Conservation (phyloP, 345 rosid species). For the Ricinus communis region DNA sequence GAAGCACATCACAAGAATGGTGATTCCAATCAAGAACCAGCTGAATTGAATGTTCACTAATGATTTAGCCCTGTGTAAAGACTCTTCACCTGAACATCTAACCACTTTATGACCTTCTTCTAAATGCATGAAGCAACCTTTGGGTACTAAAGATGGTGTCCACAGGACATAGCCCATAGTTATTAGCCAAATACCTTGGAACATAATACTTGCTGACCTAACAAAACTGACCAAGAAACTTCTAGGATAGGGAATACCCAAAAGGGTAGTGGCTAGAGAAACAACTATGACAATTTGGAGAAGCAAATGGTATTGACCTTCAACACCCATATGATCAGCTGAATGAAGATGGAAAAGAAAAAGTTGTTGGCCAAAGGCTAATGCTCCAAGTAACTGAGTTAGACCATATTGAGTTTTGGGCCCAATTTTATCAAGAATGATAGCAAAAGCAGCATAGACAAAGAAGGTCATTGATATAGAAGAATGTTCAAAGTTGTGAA, state of each 20-base stretch:
- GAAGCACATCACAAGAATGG: slow-evolving; percentile 41
- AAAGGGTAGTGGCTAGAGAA: slow-evolving; percentile 58
- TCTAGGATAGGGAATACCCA: slow-evolving; percentile 55
- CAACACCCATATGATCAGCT: slow-evolving; percentile 73
- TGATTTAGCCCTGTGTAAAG: slow-evolving; percentile 70
- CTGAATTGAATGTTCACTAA: slow-evolving; percentile 70
- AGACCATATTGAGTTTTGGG: slow-evolving; percentile 38
- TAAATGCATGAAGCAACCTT: slow-evolving; percentile 55
- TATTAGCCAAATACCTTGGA: slow-evolving; percentile 79
- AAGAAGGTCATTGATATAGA: slow-evolving; percentile 66
- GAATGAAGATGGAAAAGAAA: slow-evolving; percentile 82
- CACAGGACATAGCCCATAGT: slow-evolving; percentile 73
- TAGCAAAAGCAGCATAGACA: slow-evolving; percentile 54
- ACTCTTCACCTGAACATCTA: slow-evolving; percentile 49
- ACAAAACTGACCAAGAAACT: slow-evolving; percentile 73
- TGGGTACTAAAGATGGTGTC: slow-evolving; percentile 64
- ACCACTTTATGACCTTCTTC: slow-evolving; percentile 75
- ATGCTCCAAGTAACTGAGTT: slow-evolving; percentile 50
- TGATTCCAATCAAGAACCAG: slow-evolving; percentile 49
- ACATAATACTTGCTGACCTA: slow-evolving; percentile 58
- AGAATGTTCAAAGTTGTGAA: slow-evolving; percentile 85
- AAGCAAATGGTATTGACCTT: slow-evolving; percentile 82
- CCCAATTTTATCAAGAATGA: slow-evolving; percentile 46
- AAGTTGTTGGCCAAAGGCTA: slow-evolving; percentile 70
- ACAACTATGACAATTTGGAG: slow-evolving; percentile 54